A percentile compares a stretch with the other conserved stretches of the same genome.
Evolutionary conservation across 2,329 filamentous ascomycete genomes (phyloP).

Genomic region (Zymoseptoria crescenta): DNA sequence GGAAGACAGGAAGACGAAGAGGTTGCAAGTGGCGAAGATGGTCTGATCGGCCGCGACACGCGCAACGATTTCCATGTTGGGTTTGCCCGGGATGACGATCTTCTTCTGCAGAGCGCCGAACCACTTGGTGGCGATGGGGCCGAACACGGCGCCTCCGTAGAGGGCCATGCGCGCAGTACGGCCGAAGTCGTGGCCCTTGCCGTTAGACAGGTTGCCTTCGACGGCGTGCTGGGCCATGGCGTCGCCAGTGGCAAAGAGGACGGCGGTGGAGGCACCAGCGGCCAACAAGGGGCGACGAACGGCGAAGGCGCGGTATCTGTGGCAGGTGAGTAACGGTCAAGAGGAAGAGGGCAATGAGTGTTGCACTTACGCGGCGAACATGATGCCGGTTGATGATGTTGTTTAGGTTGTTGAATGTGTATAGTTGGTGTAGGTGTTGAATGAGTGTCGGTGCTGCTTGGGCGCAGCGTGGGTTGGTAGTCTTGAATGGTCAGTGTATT

Average conservation of each 20-base stretch:
- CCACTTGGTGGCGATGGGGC: constrained; percentile 81
- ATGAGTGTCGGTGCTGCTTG: background rate
- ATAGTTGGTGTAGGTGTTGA: background rate
- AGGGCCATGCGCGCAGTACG: constrained; percentile 71
- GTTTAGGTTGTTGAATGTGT: background rate
- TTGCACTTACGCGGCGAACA: constrained; percentile 36
- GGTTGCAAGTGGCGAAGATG: constrained; percentile 75
- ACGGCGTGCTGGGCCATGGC: constrained; percentile 84
- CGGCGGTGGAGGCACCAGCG: constrained; percentile 79
- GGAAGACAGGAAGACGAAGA: constrained; percentile 70
- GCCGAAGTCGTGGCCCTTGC: constrained; percentile 59
- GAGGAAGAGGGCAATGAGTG: background rate
- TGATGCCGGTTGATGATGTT: constrained; percentile 20
- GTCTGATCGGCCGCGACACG: constrained; percentile 75
- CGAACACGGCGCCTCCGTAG: constrained; percentile 76
- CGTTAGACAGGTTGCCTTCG: constrained; percentile 61
- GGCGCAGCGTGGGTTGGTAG: background rate
- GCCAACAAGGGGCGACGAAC: constrained; percentile 78
- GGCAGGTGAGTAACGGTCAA: background rate
- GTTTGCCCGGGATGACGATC: constrained; percentile 54
- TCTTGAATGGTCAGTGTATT: background rate
- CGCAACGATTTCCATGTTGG: constrained; percentile 63
- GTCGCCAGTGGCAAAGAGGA: constrained; percentile 91
- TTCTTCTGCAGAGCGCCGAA: constrained; percentile 68
- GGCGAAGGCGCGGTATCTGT: constrained; percentile 78